Evolutionary conservation across 257 asterid species (phyloP).

Genomic region (Penstemon davidsonii): DNA sequence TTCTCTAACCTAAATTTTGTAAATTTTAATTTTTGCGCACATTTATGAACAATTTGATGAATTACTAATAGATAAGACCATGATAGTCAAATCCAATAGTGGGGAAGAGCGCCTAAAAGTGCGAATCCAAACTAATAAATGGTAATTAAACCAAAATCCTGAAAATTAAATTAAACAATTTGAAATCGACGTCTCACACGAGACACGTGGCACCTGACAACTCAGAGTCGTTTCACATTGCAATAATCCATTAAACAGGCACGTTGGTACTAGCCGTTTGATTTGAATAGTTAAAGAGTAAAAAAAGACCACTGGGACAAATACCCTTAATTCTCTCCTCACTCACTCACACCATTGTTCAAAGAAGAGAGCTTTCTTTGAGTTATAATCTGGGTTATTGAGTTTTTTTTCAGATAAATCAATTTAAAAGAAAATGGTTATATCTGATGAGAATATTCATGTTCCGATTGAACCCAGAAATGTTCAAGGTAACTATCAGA

Average conservation of each 20-base stretch:
- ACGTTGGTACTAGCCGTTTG: conserved; percentile 77
- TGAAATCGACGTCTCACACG: too few species aligned
- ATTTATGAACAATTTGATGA: too few species aligned
- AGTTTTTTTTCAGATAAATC: conserved; percentile 28
- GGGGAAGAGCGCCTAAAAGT: too few species aligned
- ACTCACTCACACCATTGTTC: conserved; percentile 25
- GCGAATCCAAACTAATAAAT: too few species aligned
- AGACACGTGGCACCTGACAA: conserved; percentile 43
- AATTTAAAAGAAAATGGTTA: conserved; percentile 36
- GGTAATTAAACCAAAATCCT: too few species aligned
- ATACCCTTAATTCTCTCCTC: conserved; percentile 35
- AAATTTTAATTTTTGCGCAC: too few species aligned
- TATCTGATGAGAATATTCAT: conserved; percentile 56
- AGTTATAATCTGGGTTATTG: conserved; percentile 16
- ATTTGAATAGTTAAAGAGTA: conserved; percentile 44
- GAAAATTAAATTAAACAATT: too few species aligned
- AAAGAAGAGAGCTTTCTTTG: conserved; percentile 1
- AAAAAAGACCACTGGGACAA: not conserved
- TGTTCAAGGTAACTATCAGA: conserved; percentile 48
- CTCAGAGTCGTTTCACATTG: conserved; percentile 36
- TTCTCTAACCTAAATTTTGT: too few species aligned
- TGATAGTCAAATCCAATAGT: too few species aligned
- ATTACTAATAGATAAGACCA: too few species aligned
- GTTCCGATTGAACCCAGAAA: conserved; percentile 41
- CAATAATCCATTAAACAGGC: conserved; percentile 41